These are phyloP conservation scores for Apium graveolens DNA, from an alignment of 129 eudicot genomes.

Conservation along the genomic window DNA sequence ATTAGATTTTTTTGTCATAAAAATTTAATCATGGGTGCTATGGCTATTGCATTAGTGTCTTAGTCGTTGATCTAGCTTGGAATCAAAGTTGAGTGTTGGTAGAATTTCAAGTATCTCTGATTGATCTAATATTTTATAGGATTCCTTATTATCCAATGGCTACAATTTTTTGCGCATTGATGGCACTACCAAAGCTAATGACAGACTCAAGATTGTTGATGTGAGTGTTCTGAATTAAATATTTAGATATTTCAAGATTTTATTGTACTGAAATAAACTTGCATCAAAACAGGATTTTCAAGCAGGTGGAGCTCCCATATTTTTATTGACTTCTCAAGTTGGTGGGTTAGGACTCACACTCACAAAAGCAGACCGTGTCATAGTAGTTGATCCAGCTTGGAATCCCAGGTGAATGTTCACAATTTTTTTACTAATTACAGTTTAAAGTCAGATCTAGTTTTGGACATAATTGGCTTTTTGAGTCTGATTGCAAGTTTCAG, in stretches of 20 bases:
- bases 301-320: slow-evolving; percentile 89
- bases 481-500: neutral
- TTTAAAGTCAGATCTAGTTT: neutral
- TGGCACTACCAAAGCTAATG: slow-evolving; percentile 86
- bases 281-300: slow-evolving; percentile 65
- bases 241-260: neutral
- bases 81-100: neutral
- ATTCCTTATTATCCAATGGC: slow-evolving; percentile 42
- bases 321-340: slow-evolving; percentile 91
- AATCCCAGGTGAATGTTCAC: slow-evolving; percentile 65
- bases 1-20: neutral
- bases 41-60: neutral
- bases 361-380: slow-evolving; percentile 94
- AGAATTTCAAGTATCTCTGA: neutral
- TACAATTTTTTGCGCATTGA: slow-evolving; percentile 75
- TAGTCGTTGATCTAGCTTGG: neutral
- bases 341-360: slow-evolving; percentile 96
- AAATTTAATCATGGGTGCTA: neutral
- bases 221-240: slow-evolving; percentile 31
- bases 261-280: neutral
- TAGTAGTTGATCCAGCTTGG: slow-evolving; percentile 99
- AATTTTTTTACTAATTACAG: too few relatives aligned
- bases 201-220: slow-evolving; percentile 70
- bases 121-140: slow-evolving; percentile 31
- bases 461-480: neutral